Evolutionary conservation across 2,329 filamentous ascomycete genomes (phyloP).

Genomic region (Pseudogymnoascus sp.): DNA sequence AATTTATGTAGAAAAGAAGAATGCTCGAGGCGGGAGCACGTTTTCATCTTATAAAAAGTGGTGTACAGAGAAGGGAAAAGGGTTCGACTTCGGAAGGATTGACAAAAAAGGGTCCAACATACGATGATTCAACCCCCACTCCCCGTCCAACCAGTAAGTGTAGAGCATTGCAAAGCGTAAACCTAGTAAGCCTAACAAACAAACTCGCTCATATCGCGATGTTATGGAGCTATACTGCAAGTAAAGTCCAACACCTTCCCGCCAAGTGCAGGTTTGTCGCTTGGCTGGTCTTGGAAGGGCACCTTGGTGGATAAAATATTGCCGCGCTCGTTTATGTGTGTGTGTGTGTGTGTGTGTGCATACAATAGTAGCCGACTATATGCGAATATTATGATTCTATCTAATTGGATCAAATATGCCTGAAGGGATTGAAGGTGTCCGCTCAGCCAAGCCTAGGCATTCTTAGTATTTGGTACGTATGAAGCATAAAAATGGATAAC

Average conservation of each 20-base stretch:
- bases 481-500: background rate
- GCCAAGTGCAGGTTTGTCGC: background rate
- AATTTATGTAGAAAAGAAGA: background rate
- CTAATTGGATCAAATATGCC: background rate
- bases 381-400: background rate
- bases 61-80: background rate
- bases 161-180: background rate
- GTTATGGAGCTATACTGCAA: background rate
- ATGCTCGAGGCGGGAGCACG: background rate
- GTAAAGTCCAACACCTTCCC: background rate
- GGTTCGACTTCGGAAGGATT: background rate
- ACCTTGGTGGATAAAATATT: background rate
- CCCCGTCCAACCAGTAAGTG: background rate
- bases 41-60: slow-evolving; percentile 1
- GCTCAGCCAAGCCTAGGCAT: background rate
- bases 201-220: background rate
- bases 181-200: background rate
- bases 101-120: background rate
- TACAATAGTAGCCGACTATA: background rate
- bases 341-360: no score
- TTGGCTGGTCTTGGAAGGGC: background rate
- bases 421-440: background rate
- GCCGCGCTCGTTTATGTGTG: background rate
- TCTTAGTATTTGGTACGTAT: background rate
- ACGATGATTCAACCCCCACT: background rate